phyloP scores from a whole-genome alignment of 1,284 basidiomycete genomes.

The Fomes fomentarius region DNA sequence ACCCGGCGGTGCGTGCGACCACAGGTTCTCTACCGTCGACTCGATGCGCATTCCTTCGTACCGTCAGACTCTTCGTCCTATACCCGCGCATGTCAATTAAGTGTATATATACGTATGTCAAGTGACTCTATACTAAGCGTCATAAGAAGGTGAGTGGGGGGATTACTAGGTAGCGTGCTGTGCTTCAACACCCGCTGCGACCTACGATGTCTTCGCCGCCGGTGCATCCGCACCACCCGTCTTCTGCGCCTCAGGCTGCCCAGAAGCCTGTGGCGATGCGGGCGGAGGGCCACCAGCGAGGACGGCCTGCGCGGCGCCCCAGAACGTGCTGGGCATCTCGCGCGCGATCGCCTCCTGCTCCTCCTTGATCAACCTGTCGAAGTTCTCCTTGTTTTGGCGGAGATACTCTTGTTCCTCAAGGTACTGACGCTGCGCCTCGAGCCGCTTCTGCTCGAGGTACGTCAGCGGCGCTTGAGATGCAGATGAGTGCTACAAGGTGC shows the following conservation, averaged over 20 bases:
- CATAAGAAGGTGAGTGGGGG: background rate
- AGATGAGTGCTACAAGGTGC: conserved; percentile 17
- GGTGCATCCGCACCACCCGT: too few species aligned
- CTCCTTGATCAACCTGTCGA: conserved; percentile 80
- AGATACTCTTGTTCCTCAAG: conserved; percentile 90
- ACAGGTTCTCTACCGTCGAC: too few species aligned
- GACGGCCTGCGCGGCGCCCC: conserved; percentile 29
- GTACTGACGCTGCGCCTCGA: conserved; percentile 85
- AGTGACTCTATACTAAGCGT: too few species aligned
- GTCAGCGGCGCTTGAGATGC: conserved; percentile 65
- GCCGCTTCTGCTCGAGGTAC: conserved; percentile 90
- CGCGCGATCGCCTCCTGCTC: conserved; percentile 80
- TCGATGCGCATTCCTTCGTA: too few species aligned
- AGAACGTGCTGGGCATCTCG: conserved; percentile 50
- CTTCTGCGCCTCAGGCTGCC: background rate
- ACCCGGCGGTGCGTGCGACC: too few species aligned
- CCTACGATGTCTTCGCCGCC: too few species aligned
- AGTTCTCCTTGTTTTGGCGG: conserved; percentile 77
- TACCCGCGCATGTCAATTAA: too few species aligned
- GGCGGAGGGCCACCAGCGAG: conserved; percentile 15
- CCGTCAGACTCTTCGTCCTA: too few species aligned
- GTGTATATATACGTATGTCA: too few species aligned
- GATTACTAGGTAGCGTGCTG: too few species aligned
- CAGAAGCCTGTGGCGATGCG: conserved; percentile 1
- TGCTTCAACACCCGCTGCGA: too few species aligned